Evolutionary conservation across 2,329 filamentous ascomycete genomes (phyloP).

Genomic region (Paecilomyces formosus): DNA sequence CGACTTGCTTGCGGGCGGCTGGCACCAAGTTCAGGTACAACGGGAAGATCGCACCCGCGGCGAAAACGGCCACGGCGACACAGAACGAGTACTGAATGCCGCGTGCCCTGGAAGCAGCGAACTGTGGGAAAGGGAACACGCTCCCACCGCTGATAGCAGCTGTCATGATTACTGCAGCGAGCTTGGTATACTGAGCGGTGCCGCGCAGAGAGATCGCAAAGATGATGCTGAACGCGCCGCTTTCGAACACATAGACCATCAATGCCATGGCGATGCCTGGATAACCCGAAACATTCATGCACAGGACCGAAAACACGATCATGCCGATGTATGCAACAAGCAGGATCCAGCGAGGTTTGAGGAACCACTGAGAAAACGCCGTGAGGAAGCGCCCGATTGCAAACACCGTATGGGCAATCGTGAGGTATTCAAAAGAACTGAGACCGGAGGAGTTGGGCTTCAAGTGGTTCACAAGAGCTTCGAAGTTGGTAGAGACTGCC

Average conservation of each 20-base stretch:
- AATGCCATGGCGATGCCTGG: constrained; percentile 42
- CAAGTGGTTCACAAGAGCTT: constrained; percentile 35
- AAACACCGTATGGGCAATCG: constrained; percentile 52
- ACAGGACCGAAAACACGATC: constrained; percentile 45
- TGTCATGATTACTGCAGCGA: constrained; percentile 47
- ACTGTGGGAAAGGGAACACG: constrained; percentile 49
- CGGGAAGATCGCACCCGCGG: constrained; percentile 45
- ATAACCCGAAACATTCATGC: constrained; percentile 42
- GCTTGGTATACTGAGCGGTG: constrained; percentile 51
- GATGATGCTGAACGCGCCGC: constrained; percentile 52
- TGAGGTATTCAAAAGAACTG: constrained; percentile 37
- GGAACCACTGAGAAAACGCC: constrained; percentile 44
- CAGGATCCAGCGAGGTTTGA: constrained; percentile 54
- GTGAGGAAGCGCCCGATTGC: constrained; percentile 51
- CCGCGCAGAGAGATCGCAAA: constrained; percentile 53
- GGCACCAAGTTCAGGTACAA: constrained; percentile 46
- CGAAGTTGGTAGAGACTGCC: constrained; percentile 43
- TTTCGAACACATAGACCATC: constrained; percentile 53
- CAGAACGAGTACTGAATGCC: constrained; percentile 44
- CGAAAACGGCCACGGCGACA: constrained; percentile 47
- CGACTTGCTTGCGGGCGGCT: constrained; percentile 43
- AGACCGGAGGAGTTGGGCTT: constrained; percentile 23
- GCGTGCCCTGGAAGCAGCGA: constrained; percentile 32
- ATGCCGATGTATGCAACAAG: constrained; percentile 46
- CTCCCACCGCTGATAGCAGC: constrained; percentile 48